Conservation (phyloP, 345 rosid genomes). For the Boechera divaricarpa region DNA sequence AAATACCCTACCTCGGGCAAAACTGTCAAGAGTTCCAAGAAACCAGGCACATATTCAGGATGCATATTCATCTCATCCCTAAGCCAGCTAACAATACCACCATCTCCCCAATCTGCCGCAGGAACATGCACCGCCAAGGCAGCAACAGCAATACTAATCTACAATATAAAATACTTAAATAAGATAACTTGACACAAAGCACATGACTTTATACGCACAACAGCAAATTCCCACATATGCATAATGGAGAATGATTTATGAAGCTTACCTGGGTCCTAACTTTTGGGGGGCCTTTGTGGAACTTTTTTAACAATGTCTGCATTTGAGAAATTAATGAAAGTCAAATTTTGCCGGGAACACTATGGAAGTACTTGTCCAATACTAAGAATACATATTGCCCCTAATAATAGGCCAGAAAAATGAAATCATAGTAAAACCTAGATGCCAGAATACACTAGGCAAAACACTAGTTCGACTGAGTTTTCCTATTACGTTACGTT, state of each 20-base stretch:
- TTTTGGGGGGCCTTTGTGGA: constrained; percentile 94
- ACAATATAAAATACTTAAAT: constrained; percentile 48
- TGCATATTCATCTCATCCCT: constrained; percentile 89
- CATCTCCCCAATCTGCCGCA: constrained; percentile 95
- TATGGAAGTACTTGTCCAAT: not conserved
- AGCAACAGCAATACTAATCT: constrained; percentile 99
- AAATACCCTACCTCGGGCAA: constrained; percentile 83
- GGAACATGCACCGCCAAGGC: constrained; percentile 99
- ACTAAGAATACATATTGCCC: constrained; percentile 9
- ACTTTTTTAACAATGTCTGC: constrained; percentile 92
- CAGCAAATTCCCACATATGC: constrained; percentile 5
- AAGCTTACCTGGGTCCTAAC: constrained; percentile 93
- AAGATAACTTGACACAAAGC: constrained; percentile 20
- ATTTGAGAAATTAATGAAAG: constrained; percentile 39
- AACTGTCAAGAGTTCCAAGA: constrained; percentile 93
- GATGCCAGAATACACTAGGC: constrained; percentile 20
- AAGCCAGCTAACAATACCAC: constrained; percentile 93
- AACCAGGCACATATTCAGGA: constrained; percentile 95
- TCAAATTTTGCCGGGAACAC: constrained; percentile 16
- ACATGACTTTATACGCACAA: constrained; percentile 12
- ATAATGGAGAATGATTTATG: constrained; percentile 7
- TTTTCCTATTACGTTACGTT: not conserved
- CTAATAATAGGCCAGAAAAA: not conserved
- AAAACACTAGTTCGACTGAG: constrained; percentile 9
- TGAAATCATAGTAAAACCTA: constrained; percentile 6